Conservation (phyloP, 164 flowering plant species). For the Chimonanthus salicifolius region DNA sequence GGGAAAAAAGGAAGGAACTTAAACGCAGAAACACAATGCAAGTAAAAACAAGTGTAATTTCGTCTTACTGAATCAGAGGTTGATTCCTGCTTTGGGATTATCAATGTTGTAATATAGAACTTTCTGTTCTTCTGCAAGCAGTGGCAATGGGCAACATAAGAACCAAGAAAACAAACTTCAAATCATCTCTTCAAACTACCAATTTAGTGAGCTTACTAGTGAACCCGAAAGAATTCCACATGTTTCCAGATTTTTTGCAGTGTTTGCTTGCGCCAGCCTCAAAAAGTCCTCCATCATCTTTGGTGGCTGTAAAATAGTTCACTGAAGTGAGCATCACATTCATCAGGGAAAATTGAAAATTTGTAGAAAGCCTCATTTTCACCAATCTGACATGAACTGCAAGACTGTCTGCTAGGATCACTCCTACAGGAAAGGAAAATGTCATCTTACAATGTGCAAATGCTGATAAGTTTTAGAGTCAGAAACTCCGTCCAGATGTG, state of each 20-base stretch:
- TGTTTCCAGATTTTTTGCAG: constrained; percentile 81
- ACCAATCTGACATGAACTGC: not conserved
- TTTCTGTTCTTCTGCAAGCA: constrained; percentile 78
- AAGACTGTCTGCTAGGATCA: not conserved
- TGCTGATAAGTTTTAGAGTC: constrained; percentile 57
- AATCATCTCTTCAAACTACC: not conserved
- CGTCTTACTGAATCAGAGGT: constrained; percentile 89
- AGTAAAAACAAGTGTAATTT: not conserved
- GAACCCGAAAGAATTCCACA: constrained; percentile 96
- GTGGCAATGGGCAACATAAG: constrained; percentile 4
- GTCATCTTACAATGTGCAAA: constrained; percentile 66
- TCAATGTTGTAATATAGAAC: constrained; percentile 76
- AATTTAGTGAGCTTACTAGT: constrained; percentile 46
- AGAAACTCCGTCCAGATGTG: constrained; percentile 35
- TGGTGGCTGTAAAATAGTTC: constrained; percentile 54
- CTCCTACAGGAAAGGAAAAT: constrained; percentile 30
- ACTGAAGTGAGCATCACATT: constrained; percentile 14
- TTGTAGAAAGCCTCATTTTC: not conserved
- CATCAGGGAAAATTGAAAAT: not conserved
- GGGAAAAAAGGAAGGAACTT: not conserved
- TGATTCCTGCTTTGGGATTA: constrained; percentile 95
- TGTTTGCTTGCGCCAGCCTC: constrained; percentile 74
- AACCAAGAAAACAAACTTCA: not conserved
- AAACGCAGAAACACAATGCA: not conserved
- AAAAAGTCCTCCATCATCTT: constrained; percentile 80